Percentiles rank a stretch among this genome's conserved stretches.
These are phyloP conservation scores for Talaromyces sp. DNA, from an alignment of 2,329 filamentous ascomycete species.

Conservation along the genomic window DNA sequence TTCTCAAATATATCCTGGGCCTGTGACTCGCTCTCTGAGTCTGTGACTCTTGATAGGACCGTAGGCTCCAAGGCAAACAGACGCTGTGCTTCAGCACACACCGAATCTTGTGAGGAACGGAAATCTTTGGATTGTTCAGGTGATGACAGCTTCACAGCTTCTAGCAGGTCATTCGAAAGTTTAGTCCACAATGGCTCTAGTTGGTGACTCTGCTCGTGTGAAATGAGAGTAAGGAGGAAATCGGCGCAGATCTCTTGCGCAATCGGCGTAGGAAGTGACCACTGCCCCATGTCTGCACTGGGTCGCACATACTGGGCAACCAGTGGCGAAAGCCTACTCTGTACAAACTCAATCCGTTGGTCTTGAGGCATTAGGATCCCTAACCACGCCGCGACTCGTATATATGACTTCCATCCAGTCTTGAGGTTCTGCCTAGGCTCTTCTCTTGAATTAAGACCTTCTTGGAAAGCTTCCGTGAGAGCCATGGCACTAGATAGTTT, in stretches of 20 bases:
- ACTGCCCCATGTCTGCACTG: slow-evolving; percentile 49
- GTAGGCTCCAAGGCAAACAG: slow-evolving; percentile 64
- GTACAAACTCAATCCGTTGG: slow-evolving; percentile 50
- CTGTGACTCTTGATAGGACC: slow-evolving; percentile 33
- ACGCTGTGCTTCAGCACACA: slow-evolving; percentile 67
- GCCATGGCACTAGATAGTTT: slow-evolving; percentile 57
- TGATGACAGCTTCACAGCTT: slow-evolving; percentile 71
- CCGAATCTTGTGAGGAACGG: slow-evolving; percentile 68
- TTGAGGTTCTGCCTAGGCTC: slow-evolving; percentile 71
- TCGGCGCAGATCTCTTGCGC: slow-evolving; percentile 43
- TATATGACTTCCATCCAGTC: slow-evolving; percentile 75
- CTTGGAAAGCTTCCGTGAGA: slow-evolving; percentile 68
- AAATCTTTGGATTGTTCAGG: slow-evolving; percentile 82
- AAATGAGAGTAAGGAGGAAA: slow-evolving; percentile 41
- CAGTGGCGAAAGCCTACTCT: slow-evolving; percentile 55
- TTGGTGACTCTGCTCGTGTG: slow-evolving; percentile 49
- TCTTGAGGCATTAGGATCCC: slow-evolving; percentile 51
- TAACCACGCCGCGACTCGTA: slow-evolving; percentile 63
- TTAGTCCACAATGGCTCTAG: slow-evolving; percentile 64
- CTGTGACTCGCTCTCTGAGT: slow-evolving; percentile 25
- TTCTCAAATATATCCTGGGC: slow-evolving; percentile 41
- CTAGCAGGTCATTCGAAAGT: slow-evolving; percentile 64
- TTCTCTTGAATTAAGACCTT: slow-evolving; percentile 72
- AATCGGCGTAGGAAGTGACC: slow-evolving; percentile 52
- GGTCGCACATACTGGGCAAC: slow-evolving; percentile 57